Conservation (phyloP, 768 basidiomycete species). For the Phanerochaete carnosa region DNA sequence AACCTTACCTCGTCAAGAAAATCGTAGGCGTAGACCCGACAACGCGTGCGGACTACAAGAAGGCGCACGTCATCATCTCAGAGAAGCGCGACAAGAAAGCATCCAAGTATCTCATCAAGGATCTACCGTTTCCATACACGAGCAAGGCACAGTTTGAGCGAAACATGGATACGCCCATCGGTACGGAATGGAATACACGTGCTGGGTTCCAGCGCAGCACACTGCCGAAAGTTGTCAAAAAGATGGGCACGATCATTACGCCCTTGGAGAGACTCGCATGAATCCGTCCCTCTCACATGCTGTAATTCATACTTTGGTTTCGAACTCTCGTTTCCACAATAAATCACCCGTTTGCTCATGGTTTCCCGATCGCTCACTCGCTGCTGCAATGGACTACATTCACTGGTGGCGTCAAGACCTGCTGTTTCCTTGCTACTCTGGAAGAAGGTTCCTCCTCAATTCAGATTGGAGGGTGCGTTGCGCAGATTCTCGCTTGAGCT, state of each 20-base stretch:
- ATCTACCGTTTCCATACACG: conserved; percentile 93
- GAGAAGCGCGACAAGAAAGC: conserved; percentile 96
- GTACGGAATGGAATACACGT: conserved; percentile 92
- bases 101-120: conserved; percentile 82
- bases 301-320: background rate
- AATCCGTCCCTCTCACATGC: too few relatives aligned
- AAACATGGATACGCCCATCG: conserved; percentile 75
- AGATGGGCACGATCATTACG: conserved; percentile 32
- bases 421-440: too few relatives aligned
- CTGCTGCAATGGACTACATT: too few relatives aligned
- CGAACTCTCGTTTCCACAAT: too few relatives aligned
- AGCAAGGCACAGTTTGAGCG: conserved; percentile 91
- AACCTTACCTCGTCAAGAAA: conserved; percentile 74
- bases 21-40: conserved; percentile 77
- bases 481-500: too few relatives aligned
- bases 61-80: conserved; percentile 90
- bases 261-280: conserved; percentile 3
- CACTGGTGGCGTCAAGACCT: too few relatives aligned
- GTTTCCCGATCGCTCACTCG: too few relatives aligned
- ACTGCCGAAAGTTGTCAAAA: conserved; percentile 82
- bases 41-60: conserved; percentile 78
- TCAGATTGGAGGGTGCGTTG: too few relatives aligned
- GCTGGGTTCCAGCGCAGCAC: conserved; percentile 82
- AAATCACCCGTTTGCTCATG: too few relatives aligned
- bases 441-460: too few relatives aligned